Evolutionary conservation across 306 rosid genomes (phyloP).

Genomic region (Trifolium subterraneum): DNA sequence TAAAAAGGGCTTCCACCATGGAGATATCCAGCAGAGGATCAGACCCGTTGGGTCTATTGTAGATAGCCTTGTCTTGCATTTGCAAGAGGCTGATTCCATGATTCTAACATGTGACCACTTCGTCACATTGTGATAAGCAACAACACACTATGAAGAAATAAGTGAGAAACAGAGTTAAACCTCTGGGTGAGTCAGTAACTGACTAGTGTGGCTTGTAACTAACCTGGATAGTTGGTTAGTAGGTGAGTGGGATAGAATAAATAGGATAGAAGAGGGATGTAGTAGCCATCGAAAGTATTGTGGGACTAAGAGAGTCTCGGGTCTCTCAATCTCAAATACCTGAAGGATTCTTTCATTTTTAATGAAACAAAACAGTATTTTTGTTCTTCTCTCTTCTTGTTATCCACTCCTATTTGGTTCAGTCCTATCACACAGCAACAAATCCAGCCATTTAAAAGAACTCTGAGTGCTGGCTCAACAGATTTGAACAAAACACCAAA

Average conservation of each 20-base stretch:
- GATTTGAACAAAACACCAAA: background rate
- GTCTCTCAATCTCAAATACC: too few relatives aligned
- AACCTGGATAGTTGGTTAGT: background rate
- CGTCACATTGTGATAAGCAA: too few relatives aligned
- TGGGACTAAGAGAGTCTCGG: background rate
- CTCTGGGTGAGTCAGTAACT: constrained; percentile 1
- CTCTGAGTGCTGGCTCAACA: background rate
- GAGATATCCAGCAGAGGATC: background rate
- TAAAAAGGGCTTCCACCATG: too few relatives aligned
- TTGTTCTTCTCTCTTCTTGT: background rate
- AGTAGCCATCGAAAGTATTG: background rate
- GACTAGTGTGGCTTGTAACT: background rate
- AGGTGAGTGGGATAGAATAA: background rate
- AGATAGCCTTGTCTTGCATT: background rate
- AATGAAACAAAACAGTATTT: background rate
- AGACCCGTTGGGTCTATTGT: background rate
- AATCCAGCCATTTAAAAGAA: background rate
- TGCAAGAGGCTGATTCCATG: background rate
- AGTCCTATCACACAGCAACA: background rate
- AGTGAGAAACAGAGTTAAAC: background rate
- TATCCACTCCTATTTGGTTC: background rate
- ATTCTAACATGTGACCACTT: background rate
- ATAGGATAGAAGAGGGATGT: background rate
- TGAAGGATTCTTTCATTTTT: background rate
- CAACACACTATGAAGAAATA: background rate